Conservation (phyloP, 2,329 filamentous ascomycete species). For the Penicillium sp. region DNA sequence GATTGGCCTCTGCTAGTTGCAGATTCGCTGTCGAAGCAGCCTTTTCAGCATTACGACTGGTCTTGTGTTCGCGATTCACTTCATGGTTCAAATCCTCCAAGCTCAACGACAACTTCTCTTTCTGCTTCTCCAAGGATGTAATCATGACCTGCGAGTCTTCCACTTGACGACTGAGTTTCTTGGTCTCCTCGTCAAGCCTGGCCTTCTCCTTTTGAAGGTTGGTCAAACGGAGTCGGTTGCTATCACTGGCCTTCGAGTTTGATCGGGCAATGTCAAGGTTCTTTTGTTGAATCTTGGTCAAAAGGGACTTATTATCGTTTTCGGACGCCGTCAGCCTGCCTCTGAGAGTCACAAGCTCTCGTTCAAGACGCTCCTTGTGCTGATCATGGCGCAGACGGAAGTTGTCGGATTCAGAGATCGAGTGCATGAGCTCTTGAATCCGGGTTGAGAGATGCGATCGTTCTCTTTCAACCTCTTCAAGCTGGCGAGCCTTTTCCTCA, state of each 20-base stretch:
- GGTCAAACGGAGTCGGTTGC: slow-evolving; percentile 71
- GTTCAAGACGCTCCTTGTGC: slow-evolving; percentile 87
- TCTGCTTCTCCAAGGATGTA: slow-evolving; percentile 84
- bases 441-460: slow-evolving; percentile 72
- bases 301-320: slow-evolving; percentile 89
- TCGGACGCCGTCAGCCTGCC: slow-evolving; percentile 87
- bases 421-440: slow-evolving; percentile 79
- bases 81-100: slow-evolving; percentile 93
- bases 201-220: slow-evolving; percentile 79
- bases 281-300: slow-evolving; percentile 97
- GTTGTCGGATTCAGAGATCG: slow-evolving; percentile 83
- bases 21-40: slow-evolving; percentile 73
- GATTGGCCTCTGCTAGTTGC: slow-evolving; percentile 84
- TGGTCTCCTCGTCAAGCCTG: slow-evolving; percentile 77
- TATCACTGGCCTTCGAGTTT: slow-evolving; percentile 79
- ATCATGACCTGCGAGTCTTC: slow-evolving; percentile 81
- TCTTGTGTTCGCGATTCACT: slow-evolving; percentile 83
- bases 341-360: slow-evolving; percentile 86
- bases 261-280: slow-evolving; percentile 93
- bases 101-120: slow-evolving; percentile 84
- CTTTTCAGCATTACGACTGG: slow-evolving; percentile 86
- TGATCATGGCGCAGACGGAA: slow-evolving; percentile 90
- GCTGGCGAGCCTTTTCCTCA: slow-evolving; percentile 70
- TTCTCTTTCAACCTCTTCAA: slow-evolving; percentile 77
- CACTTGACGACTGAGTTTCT: slow-evolving; percentile 76